Conservation (phyloP, 2,329 filamentous ascomycete species). For the Colletotrichum salicis region DNA sequence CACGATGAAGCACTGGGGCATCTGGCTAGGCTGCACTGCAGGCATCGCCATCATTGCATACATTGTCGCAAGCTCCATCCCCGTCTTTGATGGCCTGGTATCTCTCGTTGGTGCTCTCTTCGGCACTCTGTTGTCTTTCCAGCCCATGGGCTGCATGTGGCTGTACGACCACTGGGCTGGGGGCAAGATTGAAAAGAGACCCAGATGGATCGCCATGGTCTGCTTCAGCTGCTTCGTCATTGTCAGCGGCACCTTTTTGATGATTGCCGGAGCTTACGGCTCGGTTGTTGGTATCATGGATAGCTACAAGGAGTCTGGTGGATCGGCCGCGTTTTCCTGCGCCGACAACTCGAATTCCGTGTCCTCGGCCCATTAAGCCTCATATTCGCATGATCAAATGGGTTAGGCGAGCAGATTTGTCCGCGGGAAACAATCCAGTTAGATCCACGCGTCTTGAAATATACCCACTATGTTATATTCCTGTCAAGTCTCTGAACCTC, state of each 20-base stretch:
- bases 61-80: conserved; percentile 43
- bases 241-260: conserved; percentile 51
- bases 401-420: not conserved
- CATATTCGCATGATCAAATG: not conserved
- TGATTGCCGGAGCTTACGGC: conserved; percentile 56
- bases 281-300: conserved; percentile 52
- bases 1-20: conserved; percentile 43
- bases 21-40: conserved; percentile 45
- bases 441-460: not conserved
- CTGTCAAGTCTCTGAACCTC: not conserved
- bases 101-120: conserved; percentile 43
- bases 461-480: conserved; percentile 9
- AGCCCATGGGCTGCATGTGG: conserved; percentile 52
- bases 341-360: conserved; percentile 53
- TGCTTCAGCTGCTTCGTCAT: conserved; percentile 45
- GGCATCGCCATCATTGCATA: conserved; percentile 41
- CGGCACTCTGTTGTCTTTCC: conserved; percentile 42
- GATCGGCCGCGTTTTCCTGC: conserved; percentile 53
- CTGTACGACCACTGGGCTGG: conserved; percentile 53
- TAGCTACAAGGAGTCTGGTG: conserved; percentile 47
- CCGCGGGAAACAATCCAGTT: too few relatives aligned
- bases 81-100: conserved; percentile 43
- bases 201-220: conserved; percentile 35
- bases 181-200: conserved; percentile 24
- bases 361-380: not conserved